phyloP scores from a whole-genome alignment of 2,329 filamentous ascomycete genomes.

The Diaporthe citri region DNA sequence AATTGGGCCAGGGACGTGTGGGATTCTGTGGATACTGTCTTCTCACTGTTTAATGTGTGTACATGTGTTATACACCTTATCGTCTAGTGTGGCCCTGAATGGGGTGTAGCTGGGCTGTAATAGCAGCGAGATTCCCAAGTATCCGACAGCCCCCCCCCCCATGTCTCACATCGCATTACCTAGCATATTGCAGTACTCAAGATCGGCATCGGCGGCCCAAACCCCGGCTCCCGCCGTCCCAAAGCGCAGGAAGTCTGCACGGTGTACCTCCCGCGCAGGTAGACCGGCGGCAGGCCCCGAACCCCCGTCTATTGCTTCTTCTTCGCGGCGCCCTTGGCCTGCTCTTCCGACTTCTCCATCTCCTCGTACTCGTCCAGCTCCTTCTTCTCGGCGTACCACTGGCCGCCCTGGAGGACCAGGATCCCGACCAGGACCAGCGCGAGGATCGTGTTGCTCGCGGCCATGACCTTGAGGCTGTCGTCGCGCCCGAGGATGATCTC shows the following conservation, averaged over 20 bases:
- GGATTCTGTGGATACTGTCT: background rate
- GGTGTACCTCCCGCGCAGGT: no score
- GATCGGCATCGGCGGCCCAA: background rate
- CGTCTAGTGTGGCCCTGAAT: background rate
- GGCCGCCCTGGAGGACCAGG: conserved; percentile 91
- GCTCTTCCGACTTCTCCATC: conserved; percentile 64
- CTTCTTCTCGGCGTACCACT: conserved; percentile 98
- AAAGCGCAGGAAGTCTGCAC: background rate
- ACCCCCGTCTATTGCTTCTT: conserved; percentile 43
- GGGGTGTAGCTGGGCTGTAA: background rate
- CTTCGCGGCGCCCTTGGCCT: conserved; percentile 38
- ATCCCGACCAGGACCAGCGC: conserved; percentile 93
- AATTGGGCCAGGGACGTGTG: background rate
- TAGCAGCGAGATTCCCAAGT: background rate
- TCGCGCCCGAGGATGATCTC: conserved; percentile 83
- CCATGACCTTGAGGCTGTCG: conserved; percentile 90
- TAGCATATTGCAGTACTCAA: background rate
- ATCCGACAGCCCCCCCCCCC: background rate
- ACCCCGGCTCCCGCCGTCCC: background rate
- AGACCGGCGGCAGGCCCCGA: background rate
- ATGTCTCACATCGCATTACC: background rate
- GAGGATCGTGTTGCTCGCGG: conserved; percentile 95
- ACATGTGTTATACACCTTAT: conserved; percentile 15
- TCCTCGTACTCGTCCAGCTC: conserved; percentile 83
- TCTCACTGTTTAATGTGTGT: background rate